Conservation (phyloP, 2,329 filamentous ascomycete genomes). For the Alternaria tenuissima region DNA sequence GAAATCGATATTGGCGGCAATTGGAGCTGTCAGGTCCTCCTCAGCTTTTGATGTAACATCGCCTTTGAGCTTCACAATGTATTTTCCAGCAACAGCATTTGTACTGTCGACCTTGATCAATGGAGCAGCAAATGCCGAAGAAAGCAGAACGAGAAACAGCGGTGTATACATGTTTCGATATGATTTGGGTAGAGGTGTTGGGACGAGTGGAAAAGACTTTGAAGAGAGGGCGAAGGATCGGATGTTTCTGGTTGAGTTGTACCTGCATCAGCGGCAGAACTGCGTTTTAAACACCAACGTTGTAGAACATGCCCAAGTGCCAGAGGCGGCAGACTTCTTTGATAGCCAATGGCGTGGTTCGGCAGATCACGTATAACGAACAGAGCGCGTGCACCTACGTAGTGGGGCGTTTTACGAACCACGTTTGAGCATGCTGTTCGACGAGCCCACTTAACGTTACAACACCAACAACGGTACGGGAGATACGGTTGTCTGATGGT, state of each 20-base stretch:
- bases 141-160: neutral
- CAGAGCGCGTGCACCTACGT: constrained; percentile 5
- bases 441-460: neutral
- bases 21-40: constrained; percentile 26
- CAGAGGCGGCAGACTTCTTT: neutral
- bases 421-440: constrained; percentile 2
- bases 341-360: neutral
- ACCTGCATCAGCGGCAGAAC: neutral
- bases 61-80: constrained; percentile 55
- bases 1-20: constrained; percentile 32
- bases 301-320: neutral
- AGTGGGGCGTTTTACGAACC: constrained; percentile 8
- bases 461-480: neutral
- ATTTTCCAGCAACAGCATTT: neutral
- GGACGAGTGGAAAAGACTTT: neutral
- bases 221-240: neutral
- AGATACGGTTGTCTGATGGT: neutral
- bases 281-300: constrained; percentile 4
- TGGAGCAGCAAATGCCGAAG: neutral
- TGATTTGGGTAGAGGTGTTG: neutral
- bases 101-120: neutral
- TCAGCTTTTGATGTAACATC: constrained; percentile 32
- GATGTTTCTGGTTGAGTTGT: neutral
- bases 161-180: neutral
- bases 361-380: neutral